Evolutionary conservation across 345 rosid genomes (phyloP), one percentile per base, ranked within the genome.

Genomic region (Lumnitzera littorea): DNA sequence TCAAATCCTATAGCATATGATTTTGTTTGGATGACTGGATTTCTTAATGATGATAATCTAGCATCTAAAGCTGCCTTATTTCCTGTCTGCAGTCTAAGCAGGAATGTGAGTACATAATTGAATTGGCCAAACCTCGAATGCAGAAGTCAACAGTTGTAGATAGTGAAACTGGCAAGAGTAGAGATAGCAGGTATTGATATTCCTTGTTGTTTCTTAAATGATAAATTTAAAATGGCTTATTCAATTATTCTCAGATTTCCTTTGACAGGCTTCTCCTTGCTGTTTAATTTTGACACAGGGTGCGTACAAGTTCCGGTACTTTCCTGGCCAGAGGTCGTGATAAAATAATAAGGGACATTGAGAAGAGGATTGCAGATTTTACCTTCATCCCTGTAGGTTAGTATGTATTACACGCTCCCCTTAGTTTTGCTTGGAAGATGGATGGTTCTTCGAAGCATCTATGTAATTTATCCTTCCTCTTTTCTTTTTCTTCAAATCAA

Each of bases 281-380:
- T 17, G 50, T 47, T 15, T 57, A 15, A 36, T 4, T 7, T 36
- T 36, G 43, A 36, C 72, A 58, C 76, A 94, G 97, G 78, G 99
- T 90, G 49, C 83, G 97, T 15, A 90, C 97, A 16, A 90, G 96
- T 74, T 88, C 91, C 29, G 96, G 96, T 25, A 86, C 95, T 13
- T 94, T 94, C 72, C 77, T 94, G 29, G 8, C 70, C 3, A 80
- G 99, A 84, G 96, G 95, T 13, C 79, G 82, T 48, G 95, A 94
- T 72, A 88, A 86, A 75, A 76, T 63, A 48, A 60, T 94, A 63
- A 74, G 91, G 65, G 74, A 73, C 12, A 90, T 90, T 65, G 99
- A 94, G 83, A 78, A 86, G 69, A 86, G 91, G 67, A 90, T 94
- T 63, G 73, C 96, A 58, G 95, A 90, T 84, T 90, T 86, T 61